Evolutionary conservation across 2,329 filamentous ascomycete species (phyloP).

Genomic region (Hymenoscyphus fructigenus): DNA sequence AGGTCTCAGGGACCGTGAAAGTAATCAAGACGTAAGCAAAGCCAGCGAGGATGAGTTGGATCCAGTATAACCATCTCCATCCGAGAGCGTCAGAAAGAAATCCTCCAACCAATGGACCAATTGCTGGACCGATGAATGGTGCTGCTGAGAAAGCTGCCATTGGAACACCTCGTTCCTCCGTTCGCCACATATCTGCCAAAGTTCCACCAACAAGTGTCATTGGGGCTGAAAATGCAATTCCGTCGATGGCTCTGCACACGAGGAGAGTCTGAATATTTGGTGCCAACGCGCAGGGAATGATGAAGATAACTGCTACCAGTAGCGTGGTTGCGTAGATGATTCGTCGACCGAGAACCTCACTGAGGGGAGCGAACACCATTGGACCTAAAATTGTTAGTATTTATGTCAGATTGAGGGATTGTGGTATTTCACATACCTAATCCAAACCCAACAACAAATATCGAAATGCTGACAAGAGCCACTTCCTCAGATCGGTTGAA

Average conservation of each 20-base stretch:
- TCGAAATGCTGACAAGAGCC: slow-evolving; percentile 66
- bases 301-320: slow-evolving; percentile 68
- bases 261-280: slow-evolving; percentile 75
- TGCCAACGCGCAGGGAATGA: slow-evolving; percentile 76
- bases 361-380: slow-evolving; percentile 76
- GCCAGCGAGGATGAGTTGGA: slow-evolving; percentile 74
- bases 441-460: slow-evolving; percentile 82
- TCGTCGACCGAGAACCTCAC: slow-evolving; percentile 70
- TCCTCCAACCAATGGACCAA: slow-evolving; percentile 74
- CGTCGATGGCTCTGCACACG: slow-evolving; percentile 74
- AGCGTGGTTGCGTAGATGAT: slow-evolving; percentile 57
- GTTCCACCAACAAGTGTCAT: slow-evolving; percentile 86
- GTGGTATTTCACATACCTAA: slow-evolving; percentile 52
- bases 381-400: slow-evolving; percentile 51
- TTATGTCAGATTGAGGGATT: not conserved
- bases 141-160: slow-evolving; percentile 86
- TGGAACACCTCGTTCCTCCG: slow-evolving; percentile 79
- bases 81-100: slow-evolving; percentile 68
- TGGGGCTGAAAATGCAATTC: slow-evolving; percentile 80
- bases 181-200: slow-evolving; percentile 79
- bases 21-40: slow-evolving; percentile 73
- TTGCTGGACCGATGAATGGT: slow-evolving; percentile 78
- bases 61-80: slow-evolving; percentile 87
- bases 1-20: slow-evolving; percentile 89
- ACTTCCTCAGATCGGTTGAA: slow-evolving; percentile 73